A percentile compares a stretch with the other conserved stretches of the same genome.
Evolutionary conservation across 495 filamentous ascomycete genomes (phyloP).

Genomic region (Echria macrotheca): DNA sequence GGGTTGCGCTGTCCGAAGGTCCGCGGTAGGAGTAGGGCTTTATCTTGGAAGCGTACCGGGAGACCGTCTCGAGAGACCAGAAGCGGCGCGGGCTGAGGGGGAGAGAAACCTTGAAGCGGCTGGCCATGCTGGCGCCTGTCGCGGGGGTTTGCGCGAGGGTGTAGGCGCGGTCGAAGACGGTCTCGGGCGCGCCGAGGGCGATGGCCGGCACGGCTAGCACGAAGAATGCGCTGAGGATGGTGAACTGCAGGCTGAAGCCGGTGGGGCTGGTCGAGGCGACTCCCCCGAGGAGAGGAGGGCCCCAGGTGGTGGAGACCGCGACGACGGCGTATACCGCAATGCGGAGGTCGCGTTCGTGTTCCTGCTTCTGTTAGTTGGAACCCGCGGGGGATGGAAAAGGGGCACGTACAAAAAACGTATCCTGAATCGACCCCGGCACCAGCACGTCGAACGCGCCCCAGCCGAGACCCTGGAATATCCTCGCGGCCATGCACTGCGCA

Average conservation of each 20-base stretch:
- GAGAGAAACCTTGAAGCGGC: slow-evolving; percentile 23
- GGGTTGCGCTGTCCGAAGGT: slow-evolving; percentile 16
- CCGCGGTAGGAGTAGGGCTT: slow-evolving; percentile 34
- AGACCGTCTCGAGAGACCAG: slow-evolving; percentile 23
- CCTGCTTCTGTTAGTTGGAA: slow-evolving; percentile 27
- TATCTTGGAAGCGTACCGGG: slow-evolving; percentile 33
- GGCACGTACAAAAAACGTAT: slow-evolving; percentile 48
- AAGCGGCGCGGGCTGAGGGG: slow-evolving; percentile 27
- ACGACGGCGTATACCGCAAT: slow-evolving; percentile 36
- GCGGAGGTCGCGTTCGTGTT: slow-evolving; percentile 40
- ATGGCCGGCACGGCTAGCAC: slow-evolving; percentile 39
- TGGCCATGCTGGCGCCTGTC: slow-evolving; percentile 17
- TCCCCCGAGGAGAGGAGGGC: slow-evolving; percentile 45
- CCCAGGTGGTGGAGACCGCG: slow-evolving; percentile 42
- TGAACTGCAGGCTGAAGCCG: slow-evolving; percentile 40
- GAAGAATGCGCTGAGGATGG: slow-evolving; percentile 43
- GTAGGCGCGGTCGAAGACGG: slow-evolving; percentile 37
- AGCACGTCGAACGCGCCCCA: slow-evolving; percentile 50
- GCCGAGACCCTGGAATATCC: slow-evolving; percentile 46
- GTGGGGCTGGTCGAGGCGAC: slow-evolving; percentile 31
- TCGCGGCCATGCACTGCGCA: slow-evolving; percentile 42
- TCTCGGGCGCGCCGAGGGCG: slow-evolving; percentile 45
- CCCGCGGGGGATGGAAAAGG: not conserved
- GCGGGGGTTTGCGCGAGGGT: slow-evolving; percentile 26
- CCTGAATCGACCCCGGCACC: slow-evolving; percentile 41